phyloP scores from a whole-genome alignment of 2,329 filamentous ascomycete genomes.

The Calonectria montana region DNA sequence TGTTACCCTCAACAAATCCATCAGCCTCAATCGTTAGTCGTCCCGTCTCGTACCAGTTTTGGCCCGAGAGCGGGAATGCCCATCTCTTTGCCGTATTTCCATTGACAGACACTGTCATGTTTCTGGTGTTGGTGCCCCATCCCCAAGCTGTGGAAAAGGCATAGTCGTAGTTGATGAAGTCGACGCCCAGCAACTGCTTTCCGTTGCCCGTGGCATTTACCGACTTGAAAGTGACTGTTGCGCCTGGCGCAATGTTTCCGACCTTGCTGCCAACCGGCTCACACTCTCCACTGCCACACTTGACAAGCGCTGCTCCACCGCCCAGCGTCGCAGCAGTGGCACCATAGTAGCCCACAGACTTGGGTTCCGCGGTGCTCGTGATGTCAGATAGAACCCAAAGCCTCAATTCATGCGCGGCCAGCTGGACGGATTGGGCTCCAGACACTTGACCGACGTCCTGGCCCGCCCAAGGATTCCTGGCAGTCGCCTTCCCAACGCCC shows the following conservation, averaged over 20 bases:
- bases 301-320: conserved; percentile 47
- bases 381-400: conserved; percentile 53
- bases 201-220: conserved; percentile 46
- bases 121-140: conserved; percentile 60
- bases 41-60: conserved; percentile 62
- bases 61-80: conserved; percentile 61
- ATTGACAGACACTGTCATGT: conserved; percentile 63
- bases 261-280: conserved; percentile 57
- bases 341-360: conserved; percentile 52
- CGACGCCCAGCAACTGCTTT: conserved; percentile 56
- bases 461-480: conserved; percentile 54
- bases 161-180: conserved; percentile 66
- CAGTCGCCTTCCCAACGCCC: conserved; percentile 53
- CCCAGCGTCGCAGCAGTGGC: conserved; percentile 49
- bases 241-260: conserved; percentile 48
- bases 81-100: conserved; percentile 54
- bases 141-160: conserved; percentile 54
- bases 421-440: conserved; percentile 45
- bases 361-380: conserved; percentile 31
- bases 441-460: conserved; percentile 46
- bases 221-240: conserved; percentile 50
- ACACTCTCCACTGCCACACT: conserved; percentile 54
- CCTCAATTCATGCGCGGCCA: conserved; percentile 53
- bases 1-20: conserved; percentile 55
- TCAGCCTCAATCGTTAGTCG: conserved; percentile 57